These are phyloP conservation scores for Rhodotorula diobovata DNA, from an alignment of 768 basidiomycete genomes.

Conservation along the genomic window DNA sequence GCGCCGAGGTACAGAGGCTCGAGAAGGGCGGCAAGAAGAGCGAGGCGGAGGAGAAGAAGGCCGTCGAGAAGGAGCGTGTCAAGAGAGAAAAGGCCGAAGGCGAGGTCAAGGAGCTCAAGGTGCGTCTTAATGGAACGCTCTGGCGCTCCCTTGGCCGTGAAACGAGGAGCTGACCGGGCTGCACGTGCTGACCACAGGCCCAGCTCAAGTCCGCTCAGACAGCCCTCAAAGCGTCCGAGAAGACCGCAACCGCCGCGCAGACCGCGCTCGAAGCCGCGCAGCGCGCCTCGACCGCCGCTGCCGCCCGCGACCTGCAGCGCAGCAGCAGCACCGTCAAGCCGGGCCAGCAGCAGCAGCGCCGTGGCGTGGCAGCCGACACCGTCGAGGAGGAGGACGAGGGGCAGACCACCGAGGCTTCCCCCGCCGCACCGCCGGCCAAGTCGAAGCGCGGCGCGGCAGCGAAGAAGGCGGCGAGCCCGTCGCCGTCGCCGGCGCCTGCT, in stretches of 20 bases:
- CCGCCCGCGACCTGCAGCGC: background rate
- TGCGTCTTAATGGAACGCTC: background rate
- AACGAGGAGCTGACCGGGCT: background rate
- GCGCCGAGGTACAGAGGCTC: conserved; percentile 3
- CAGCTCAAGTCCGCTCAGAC: conserved; percentile 23
- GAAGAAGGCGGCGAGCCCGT: background rate
- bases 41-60: background rate
- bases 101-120: conserved; percentile 37
- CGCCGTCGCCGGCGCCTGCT: background rate
- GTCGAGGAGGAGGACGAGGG: background rate
- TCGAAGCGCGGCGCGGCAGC: background rate
- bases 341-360: background rate
- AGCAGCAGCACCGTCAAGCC: conserved; percentile 25
- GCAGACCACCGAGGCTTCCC: too few species aligned
- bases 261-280: background rate
- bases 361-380: background rate
- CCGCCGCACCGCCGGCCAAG: background rate
- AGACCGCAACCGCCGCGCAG: conserved; percentile 3
- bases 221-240: conserved; percentile 18
- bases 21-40: conserved; percentile 13
- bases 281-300: background rate
- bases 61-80: conserved; percentile 18
- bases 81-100: conserved; percentile 9
- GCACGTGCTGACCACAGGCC: background rate
- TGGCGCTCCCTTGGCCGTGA: background rate